phyloP scores from a whole-genome alignment of 2,329 filamentous ascomycete species.

The Penicillium sp. region DNA sequence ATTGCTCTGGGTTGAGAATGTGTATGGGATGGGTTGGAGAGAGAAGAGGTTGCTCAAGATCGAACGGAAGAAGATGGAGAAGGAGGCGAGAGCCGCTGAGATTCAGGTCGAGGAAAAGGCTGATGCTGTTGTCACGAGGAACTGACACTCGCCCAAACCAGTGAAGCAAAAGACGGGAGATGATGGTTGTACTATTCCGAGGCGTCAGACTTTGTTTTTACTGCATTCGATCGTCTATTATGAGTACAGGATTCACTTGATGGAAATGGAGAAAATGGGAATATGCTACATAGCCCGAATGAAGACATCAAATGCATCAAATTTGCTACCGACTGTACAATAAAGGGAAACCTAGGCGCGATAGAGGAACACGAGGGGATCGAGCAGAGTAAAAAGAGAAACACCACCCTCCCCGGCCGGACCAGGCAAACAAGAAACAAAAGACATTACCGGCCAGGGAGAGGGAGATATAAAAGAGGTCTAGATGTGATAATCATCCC shows the following conservation, averaged over 20 bases:
- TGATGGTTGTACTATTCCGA: neutral
- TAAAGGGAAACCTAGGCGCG: slow-evolving; percentile 27
- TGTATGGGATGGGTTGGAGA: slow-evolving; percentile 24
- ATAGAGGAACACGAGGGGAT: slow-evolving; percentile 27
- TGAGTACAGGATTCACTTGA: neutral
- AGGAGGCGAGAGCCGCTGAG: neutral
- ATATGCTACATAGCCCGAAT: slow-evolving; percentile 4
- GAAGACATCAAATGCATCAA: slow-evolving; percentile 30
- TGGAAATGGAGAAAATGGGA: neutral
- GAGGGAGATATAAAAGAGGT: slow-evolving; percentile 19
- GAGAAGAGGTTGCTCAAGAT: slow-evolving; percentile 14
- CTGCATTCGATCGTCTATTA: neutral
- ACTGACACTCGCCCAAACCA: neutral
- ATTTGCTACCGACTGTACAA: slow-evolving; percentile 33
- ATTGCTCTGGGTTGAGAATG: slow-evolving; percentile 19
- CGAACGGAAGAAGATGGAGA: slow-evolving; percentile 13
- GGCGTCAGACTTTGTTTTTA: neutral
- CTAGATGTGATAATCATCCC: slow-evolving; percentile 18
- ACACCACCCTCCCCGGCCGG: slow-evolving; percentile 17
- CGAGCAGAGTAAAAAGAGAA: slow-evolving; percentile 26
- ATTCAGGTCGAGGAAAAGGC: neutral
- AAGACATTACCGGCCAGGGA: slow-evolving; percentile 18
- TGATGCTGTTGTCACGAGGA: neutral
- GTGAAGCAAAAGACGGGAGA: neutral
- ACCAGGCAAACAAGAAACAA: slow-evolving; percentile 10